A percentile compares a stretch with the other conserved stretches of the same genome.
These are phyloP conservation scores for Ophiostoma populinum DNA, from an alignment of 2,329 filamentous ascomycete genomes.

Conservation along the genomic window DNA sequence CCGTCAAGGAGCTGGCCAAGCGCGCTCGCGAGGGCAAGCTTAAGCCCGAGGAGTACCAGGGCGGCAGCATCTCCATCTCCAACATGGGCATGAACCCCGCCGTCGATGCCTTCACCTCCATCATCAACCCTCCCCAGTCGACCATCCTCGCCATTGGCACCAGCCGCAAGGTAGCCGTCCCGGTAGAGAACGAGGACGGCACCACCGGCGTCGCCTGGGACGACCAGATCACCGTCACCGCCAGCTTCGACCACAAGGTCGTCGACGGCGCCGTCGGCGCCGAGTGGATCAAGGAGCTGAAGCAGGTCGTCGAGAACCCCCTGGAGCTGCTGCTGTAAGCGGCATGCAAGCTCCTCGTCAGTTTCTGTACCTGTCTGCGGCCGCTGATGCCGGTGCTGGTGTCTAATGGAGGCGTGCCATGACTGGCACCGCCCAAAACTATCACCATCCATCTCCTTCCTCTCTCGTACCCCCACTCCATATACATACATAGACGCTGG, in stretches of 20 bases:
- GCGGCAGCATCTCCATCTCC: constrained; percentile 96
- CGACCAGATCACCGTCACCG: constrained; percentile 90
- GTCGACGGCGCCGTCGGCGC: constrained; percentile 91
- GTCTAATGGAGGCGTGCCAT: constrained; percentile 6
- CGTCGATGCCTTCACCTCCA: constrained; percentile 90
- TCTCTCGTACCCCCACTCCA: too few species aligned
- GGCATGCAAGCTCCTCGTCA: background rate
- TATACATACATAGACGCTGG: constrained; percentile 7
- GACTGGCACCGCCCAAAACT: background rate
- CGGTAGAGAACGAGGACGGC: constrained; percentile 70
- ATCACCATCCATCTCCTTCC: background rate
- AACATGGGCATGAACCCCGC: constrained; percentile 99
- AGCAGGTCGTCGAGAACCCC: constrained; percentile 96
- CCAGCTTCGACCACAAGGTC: constrained; percentile 97
- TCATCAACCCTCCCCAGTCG: constrained; percentile 97
- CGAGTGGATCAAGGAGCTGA: constrained; percentile 92
- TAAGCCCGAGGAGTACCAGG: constrained; percentile 98
- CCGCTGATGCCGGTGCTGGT: constrained; percentile 1
- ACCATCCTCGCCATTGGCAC: constrained; percentile 90
- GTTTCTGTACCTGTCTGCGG: background rate
- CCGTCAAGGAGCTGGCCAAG: constrained; percentile 94
- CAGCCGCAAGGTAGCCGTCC: constrained; percentile 85
- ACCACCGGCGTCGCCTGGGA: constrained; percentile 68
- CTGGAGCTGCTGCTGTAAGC: constrained; percentile 76
- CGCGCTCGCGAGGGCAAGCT: constrained; percentile 93